Conservation (phyloP, 257 asterid species). For the Eustoma russellianum region DNA sequence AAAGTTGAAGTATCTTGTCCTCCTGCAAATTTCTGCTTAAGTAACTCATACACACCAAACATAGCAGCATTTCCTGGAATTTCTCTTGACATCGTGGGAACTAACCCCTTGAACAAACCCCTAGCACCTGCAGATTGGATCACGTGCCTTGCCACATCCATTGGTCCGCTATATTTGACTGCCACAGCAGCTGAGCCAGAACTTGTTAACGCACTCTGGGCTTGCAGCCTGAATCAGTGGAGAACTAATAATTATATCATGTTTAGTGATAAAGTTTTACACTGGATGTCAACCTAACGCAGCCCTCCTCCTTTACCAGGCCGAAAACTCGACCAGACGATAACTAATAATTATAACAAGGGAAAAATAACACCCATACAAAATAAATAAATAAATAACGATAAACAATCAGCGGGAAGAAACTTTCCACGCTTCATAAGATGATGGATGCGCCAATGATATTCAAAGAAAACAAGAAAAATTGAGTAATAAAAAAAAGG, state of each 20-base stretch:
- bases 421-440: too few species aligned
- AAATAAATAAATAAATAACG: too few species aligned
- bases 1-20: conserved; percentile 54
- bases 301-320: too few species aligned
- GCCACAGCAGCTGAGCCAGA: conserved; percentile 30
- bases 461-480: too few species aligned
- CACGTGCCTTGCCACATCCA: conserved; percentile 76
- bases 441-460: too few species aligned
- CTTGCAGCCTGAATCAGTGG: conserved; percentile 55
- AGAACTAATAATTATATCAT: background rate
- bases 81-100: conserved; percentile 72
- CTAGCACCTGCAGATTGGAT: conserved; percentile 48
- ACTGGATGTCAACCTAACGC: too few species aligned
- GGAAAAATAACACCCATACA: background rate
- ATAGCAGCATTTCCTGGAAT: conserved; percentile 77
- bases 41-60: conserved; percentile 78
- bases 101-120: conserved; percentile 73
- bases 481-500: too few species aligned
- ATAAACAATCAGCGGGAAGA: background rate
- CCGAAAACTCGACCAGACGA: too few species aligned
- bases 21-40: conserved; percentile 59
- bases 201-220: conserved; percentile 54
- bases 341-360: background rate
- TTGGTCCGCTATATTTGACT: conserved; percentile 59
- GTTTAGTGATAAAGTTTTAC: background rate